phyloP scores from a whole-genome alignment of 192 early-diverging fungal species.

The Gaertneriomyces semiglobifer region DNA sequence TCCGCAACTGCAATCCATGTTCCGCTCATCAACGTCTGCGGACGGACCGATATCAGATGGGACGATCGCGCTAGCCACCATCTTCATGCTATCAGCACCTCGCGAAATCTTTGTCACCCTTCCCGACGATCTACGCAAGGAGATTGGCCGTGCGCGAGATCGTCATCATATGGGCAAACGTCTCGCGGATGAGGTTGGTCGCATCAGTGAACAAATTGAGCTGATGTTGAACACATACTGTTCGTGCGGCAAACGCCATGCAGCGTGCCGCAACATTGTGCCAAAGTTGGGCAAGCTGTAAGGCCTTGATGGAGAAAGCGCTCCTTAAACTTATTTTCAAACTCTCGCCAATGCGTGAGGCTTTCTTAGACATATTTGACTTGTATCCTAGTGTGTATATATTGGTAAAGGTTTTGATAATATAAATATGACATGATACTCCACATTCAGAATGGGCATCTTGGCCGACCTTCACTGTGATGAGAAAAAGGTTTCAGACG shows the following conservation, averaged over 20 bases:
- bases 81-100: constrained; percentile 61
- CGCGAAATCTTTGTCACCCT: constrained; percentile 53
- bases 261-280: not conserved
- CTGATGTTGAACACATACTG: constrained; percentile 58
- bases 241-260: constrained; percentile 45
- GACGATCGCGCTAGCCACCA: constrained; percentile 52
- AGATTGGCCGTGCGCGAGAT: constrained; percentile 39
- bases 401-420: too few relatives aligned
- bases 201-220: constrained; percentile 50
- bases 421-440: too few relatives aligned
- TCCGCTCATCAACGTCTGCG: constrained; percentile 15
- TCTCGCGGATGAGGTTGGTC: constrained; percentile 51
- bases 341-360: too few relatives aligned
- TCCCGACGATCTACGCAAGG: constrained; percentile 40
- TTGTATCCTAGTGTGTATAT: too few relatives aligned
- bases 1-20: constrained; percentile 3
- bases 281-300: too few relatives aligned
- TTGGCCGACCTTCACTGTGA: too few relatives aligned
- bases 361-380: too few relatives aligned
- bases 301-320: too few relatives aligned
- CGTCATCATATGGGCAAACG: constrained; percentile 33
- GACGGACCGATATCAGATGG: constrained; percentile 10
- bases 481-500: too few relatives aligned
- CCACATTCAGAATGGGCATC: too few relatives aligned
- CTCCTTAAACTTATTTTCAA: too few relatives aligned